Base-by-base conservation (phyloP, 106 monocot species). In the Hemerocallis citrina region DNA sequence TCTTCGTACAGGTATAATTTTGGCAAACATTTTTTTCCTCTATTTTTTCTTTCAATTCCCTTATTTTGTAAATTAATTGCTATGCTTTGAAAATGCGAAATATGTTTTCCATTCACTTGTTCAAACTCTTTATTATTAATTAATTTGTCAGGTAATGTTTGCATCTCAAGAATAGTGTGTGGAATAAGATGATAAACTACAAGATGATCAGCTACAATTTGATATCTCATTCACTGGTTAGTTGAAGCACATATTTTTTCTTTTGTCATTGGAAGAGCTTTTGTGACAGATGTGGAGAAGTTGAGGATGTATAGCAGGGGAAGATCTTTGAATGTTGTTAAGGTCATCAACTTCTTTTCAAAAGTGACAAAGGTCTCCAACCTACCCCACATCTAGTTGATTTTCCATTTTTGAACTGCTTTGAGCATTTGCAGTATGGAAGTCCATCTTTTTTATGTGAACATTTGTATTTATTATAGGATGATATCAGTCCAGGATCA, bases 261-360 rank as follows among this genome's bases (percentile, higher is more conserved):
- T 82, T 98, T 98, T 82, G 98, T 98, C 74, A 77, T 98, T 77
- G 98, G 98, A 70, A 84, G 98, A 74, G 98, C 98, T 52, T 98
- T 98, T 82, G 88, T 92, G 34, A 91, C 88, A 27, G 98, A 98
- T 78, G 72, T 92, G 70, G 91, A 92, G 63, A 98, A 98, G 71
- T 73, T 98, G 67, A 92, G 85, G 52, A 82, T 85, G 42, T 67
- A 84, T 69, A 75, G 73, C 60, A 84, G 80, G 65, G 73, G 65
- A 61, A 84, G 73, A 64, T 71, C 77, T 52, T 70, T 98, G 65
- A 54, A 59, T 74, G 82, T 82, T 75, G 56, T 51, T 36, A 80
- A 82, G 60, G 72, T 92, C 43, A 79, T 91, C 49, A 61, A 58
- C 32, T 98, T 92, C 69, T 98, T 96, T 72, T 84, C 84, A 42